These are phyloP conservation scores for Dovyalis caffra DNA, from an alignment of 345 rosid genomes.

Conservation along the genomic window DNA sequence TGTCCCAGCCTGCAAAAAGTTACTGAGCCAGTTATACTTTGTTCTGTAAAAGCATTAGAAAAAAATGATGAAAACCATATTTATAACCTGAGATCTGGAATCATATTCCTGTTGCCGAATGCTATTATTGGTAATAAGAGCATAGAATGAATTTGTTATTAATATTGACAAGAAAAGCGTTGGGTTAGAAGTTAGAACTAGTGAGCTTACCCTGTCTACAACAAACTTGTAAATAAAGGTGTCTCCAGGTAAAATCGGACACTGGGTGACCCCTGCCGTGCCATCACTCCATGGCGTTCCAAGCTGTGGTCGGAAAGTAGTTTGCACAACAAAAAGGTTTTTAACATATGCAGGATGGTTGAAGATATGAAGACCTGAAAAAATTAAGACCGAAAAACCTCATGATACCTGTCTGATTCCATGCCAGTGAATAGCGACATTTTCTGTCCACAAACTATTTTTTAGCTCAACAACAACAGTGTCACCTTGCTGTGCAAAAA, in stretches of 20 bases:
- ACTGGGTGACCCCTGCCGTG: conserved; percentile 57
- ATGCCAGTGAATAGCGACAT: conserved; percentile 63
- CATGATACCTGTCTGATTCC: conserved; percentile 47
- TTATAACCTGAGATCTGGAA: no score
- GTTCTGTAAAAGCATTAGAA: no score
- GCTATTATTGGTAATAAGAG: no score
- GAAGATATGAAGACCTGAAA: no score
- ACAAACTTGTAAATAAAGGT: conserved; percentile 50
- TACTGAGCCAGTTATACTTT: no score
- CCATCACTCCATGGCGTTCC: conserved; percentile 67
- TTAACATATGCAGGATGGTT: no score
- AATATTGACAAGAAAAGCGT: neutral
- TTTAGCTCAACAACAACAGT: conserved; percentile 48
- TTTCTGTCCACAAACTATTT: conserved; percentile 50
- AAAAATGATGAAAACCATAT: no score
- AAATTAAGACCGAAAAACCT: no score
- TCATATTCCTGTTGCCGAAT: no score
- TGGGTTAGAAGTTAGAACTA: neutral
- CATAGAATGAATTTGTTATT: no score
- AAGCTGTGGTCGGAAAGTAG: conserved; percentile 29
- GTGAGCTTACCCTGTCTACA: conserved; percentile 58
- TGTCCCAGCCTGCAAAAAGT: conserved; percentile 56
- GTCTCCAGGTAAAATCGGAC: conserved; percentile 57
- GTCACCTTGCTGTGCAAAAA: conserved; percentile 21
- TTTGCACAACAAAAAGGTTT: no score